Percentiles rank a stretch among this genome's conserved stretches.
Conservation (phyloP, 805 yeast genomes). For the Phaffomyces opuntiae region DNA sequence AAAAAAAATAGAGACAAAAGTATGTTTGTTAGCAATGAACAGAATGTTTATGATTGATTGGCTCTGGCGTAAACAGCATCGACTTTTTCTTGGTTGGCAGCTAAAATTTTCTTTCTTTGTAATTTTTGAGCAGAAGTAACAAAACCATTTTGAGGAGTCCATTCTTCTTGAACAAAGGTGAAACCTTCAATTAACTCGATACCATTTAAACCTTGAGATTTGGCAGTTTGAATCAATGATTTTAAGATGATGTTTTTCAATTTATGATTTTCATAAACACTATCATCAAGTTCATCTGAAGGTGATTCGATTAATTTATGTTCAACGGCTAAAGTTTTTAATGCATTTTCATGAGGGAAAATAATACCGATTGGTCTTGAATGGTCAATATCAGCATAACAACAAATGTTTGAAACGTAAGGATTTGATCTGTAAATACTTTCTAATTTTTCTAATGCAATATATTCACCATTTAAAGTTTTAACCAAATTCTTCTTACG, state of each 20-base stretch:
- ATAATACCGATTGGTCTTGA: slow-evolving; percentile 92
- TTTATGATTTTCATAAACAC: slow-evolving; percentile 47
- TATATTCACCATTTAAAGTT: slow-evolving; percentile 94
- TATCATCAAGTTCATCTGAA: slow-evolving; percentile 34
- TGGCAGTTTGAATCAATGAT: slow-evolving; percentile 67
- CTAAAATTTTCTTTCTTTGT: slow-evolving; percentile 85
- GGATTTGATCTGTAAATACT: slow-evolving; percentile 80
- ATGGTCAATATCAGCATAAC: slow-evolving; percentile 82
- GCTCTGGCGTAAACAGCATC: slow-evolving; percentile 46
- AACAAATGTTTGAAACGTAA: slow-evolving; percentile 75
- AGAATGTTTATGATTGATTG: neutral
- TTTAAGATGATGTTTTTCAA: slow-evolving; percentile 48
- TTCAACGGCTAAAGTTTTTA: slow-evolving; percentile 54
- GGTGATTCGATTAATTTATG: slow-evolving; percentile 39
- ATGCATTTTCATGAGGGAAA: slow-evolving; percentile 66
- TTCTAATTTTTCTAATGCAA: slow-evolving; percentile 93
- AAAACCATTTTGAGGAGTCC: slow-evolving; percentile 95
- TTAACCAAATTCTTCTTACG: slow-evolving; percentile 94
- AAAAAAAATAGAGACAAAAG: neutral
- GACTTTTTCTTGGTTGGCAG: slow-evolving; percentile 58
- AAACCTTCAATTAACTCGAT: slow-evolving; percentile 80
- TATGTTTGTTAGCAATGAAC: neutral
- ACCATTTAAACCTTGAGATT: slow-evolving; percentile 71
- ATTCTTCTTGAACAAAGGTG: slow-evolving; percentile 78
- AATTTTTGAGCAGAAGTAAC: slow-evolving; percentile 95